Percentiles rank a stretch among this genome's conserved stretches.
Conservation (phyloP, 768 basidiomycete species). For the Ephemerocybe angulata region DNA sequence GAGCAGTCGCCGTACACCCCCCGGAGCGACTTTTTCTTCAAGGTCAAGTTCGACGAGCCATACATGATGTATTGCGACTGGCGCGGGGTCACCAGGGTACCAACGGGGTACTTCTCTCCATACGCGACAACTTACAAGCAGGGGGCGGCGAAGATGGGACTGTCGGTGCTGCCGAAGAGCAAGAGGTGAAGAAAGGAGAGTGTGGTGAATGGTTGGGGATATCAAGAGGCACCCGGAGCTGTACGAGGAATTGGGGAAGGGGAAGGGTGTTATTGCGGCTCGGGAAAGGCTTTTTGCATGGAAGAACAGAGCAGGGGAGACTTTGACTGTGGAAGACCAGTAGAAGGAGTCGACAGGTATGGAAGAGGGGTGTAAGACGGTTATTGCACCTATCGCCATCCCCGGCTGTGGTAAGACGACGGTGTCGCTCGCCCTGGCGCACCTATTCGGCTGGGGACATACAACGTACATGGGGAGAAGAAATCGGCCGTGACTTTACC, state of each 20-base stretch:
- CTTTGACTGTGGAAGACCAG: too few relatives aligned
- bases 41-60: constrained; percentile 97
- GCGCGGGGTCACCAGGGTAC: constrained; percentile 84
- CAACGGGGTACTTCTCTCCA: too few relatives aligned
- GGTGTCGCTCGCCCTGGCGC: constrained; percentile 69
- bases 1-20: constrained; percentile 58
- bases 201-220: constrained; percentile 73
- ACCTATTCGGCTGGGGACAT: constrained; percentile 85
- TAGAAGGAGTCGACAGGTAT: constrained; percentile 23
- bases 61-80: constrained; percentile 99
- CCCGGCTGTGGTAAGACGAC: constrained; percentile 95
- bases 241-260: constrained; percentile 64
- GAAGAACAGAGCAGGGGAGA: constrained; percentile 51
- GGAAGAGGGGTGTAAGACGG: constrained; percentile 56
- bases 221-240: constrained; percentile 55
- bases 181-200: constrained; percentile 80
- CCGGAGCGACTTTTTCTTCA: constrained; percentile 95
- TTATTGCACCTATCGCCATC: constrained; percentile 85
- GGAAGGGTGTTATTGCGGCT: constrained; percentile 82
- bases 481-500: too few relatives aligned
- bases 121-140: constrained; percentile 29
- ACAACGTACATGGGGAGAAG: constrained; percentile 84
- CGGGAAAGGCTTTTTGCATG: constrained; percentile 76
- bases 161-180: constrained; percentile 48
- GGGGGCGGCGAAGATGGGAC: constrained; percentile 21